phyloP scores from a whole-genome alignment of 345 rosid species.

The Brassica nigra region DNA sequence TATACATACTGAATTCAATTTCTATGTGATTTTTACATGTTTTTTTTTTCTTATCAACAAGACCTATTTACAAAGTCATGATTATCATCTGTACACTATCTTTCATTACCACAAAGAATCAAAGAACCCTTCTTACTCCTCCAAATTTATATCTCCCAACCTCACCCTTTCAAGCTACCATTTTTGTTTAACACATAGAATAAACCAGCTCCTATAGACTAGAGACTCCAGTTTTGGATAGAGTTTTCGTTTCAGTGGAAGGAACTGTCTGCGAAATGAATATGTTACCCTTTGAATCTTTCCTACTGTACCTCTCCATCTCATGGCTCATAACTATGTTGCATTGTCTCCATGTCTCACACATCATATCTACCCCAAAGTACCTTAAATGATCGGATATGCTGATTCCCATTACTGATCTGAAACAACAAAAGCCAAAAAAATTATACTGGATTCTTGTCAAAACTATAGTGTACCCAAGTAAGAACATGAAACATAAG shows the following conservation, averaged over 20 bases:
- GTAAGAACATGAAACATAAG: background rate
- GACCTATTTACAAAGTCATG: slow-evolving; percentile 25
- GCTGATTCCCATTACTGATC: slow-evolving; percentile 82
- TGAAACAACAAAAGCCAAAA: slow-evolving; percentile 24
- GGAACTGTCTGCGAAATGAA: slow-evolving; percentile 48
- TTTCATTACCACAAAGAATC: slow-evolving; percentile 22
- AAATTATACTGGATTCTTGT: slow-evolving; percentile 10
- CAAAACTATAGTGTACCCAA: background rate
- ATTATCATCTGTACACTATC: slow-evolving; percentile 22
- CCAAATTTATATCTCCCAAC: slow-evolving; percentile 9
- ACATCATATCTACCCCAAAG: slow-evolving; percentile 64
- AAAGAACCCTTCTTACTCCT: slow-evolving; percentile 28
- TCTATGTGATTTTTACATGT: background rate
- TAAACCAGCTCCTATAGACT: slow-evolving; percentile 22
- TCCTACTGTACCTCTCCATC: slow-evolving; percentile 43
- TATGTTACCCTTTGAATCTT: slow-evolving; percentile 69
- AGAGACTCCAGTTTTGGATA: slow-evolving; percentile 6
- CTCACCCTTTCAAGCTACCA: background rate
- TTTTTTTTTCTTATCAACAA: background rate
- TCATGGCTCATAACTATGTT: slow-evolving; percentile 61
- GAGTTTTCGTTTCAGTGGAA: slow-evolving; percentile 33
- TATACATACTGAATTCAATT: slow-evolving; percentile 1
- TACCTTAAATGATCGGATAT: slow-evolving; percentile 71
- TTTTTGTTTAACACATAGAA: slow-evolving; percentile 6
- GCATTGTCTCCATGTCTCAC: slow-evolving; percentile 67